Evolutionary conservation across 192 early-diverging fungal genomes (phyloP), one percentile per base, ranked within the genome.

Genomic region (Spizellomyces sp.): DNA sequence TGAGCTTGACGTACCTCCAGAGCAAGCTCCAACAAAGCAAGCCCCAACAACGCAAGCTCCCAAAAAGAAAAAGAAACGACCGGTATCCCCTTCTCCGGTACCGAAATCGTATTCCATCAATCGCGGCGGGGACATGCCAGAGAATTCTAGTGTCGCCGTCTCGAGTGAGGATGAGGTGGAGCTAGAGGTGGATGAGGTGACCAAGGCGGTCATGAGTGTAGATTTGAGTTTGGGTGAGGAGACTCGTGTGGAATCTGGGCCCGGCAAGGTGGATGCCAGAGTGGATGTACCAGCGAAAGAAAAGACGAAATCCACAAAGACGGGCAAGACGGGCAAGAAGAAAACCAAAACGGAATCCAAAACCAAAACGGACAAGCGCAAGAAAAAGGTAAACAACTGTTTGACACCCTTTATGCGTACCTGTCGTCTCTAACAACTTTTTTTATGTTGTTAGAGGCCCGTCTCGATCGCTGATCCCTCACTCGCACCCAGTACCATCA

Each of bases 181-280:
- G 46, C 48, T 64, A 42, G 59, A 14, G 59, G 55, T 74, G 66
- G 79, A 81, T 60, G 71, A 66, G 19, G 75, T 73, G 27, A 80
- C 76, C n/a, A 19, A 62, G 10, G 79, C 76, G 41, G 70, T 83
- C 0, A 62, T 77, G 68, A 83, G 77, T 64, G 81, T 83, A 5
- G 78, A 79, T 64, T 66, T 83, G 63, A 73, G 71, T 5, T n/a
- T 22, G 17, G 21, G 44, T 1, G 50, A 54, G 4, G 50, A 54
- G 2, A 19, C 12, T 54, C 14, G 50, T 19, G 50, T n/a, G 12
- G 14, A 19, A 54, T n/a, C 14, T 19, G 17, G 12, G 17, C 0
- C 14, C 1, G 4, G 50, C 50, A 0, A 54, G n/a, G 50, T 22
- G 50, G 66, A 52, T 55, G 46, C 17, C 66, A 17, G 3, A 3